Conservation (phyloP, 768 basidiomycete genomes). For the Xerocomus potaroensis region DNA sequence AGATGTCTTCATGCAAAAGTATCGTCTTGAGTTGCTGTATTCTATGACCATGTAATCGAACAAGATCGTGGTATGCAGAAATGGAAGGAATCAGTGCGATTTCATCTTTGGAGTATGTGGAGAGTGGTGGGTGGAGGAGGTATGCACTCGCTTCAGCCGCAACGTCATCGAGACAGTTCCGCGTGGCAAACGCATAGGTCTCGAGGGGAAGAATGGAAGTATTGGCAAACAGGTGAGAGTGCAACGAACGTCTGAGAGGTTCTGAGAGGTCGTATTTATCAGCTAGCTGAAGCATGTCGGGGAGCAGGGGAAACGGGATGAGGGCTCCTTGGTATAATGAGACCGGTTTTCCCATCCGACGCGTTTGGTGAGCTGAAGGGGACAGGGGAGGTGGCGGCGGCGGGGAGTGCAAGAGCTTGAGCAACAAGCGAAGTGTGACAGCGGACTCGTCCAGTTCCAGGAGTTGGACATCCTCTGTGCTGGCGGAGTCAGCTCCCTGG, state of each 20-base stretch:
- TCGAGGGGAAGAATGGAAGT: conserved; percentile 48
- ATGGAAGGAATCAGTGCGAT: conserved; percentile 53
- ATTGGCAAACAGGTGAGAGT: conserved; percentile 52
- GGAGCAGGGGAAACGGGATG: conserved; percentile 64
- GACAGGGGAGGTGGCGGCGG: conserved; percentile 41
- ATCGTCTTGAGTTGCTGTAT: conserved; percentile 48
- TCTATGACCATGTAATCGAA: conserved; percentile 55
- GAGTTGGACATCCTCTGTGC: conserved; percentile 23
- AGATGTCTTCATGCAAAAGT: conserved; percentile 57
- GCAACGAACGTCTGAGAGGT: conserved; percentile 39
- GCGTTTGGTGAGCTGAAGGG: conserved; percentile 23
- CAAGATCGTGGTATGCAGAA: conserved; percentile 59
- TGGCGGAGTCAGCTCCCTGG: conserved; percentile 13
- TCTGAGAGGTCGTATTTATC: conserved; percentile 65
- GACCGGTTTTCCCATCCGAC: conserved; percentile 30
- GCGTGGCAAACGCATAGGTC: conserved; percentile 56
- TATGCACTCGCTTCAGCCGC: conserved; percentile 58
- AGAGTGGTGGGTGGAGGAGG: conserved; percentile 49
- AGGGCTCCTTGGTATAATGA: conserved; percentile 37
- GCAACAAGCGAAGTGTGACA: conserved; percentile 43
- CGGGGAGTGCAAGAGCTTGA: conserved; percentile 54
- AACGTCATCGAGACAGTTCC: conserved; percentile 39
- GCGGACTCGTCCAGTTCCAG: conserved; percentile 56
- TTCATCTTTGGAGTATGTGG: conserved; percentile 47
- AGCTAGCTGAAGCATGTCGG: conserved; percentile 49